Evolutionary conservation across 2,329 filamentous ascomycete species (phyloP), one percentile per base, ranked within the genome.

Genomic region (Alternaria consortialis): DNA sequence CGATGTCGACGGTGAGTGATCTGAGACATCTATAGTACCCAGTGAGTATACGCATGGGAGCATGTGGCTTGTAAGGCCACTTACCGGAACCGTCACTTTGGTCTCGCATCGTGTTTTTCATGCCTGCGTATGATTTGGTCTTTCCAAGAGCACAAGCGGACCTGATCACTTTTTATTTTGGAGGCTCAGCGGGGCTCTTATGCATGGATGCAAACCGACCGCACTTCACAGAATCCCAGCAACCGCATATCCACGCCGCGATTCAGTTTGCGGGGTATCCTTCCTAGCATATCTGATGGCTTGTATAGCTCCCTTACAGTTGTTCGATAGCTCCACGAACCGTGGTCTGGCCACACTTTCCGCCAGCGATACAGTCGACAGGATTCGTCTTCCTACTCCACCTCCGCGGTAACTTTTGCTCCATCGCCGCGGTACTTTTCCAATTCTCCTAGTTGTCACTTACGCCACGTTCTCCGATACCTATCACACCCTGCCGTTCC

Each of bases 1-100:
- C 31, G 47, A 70, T n/a, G 44, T 43, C 8, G 56, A 36, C 7
- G 62, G 57, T 13, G 57, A 58, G 20, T 58, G 62, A 27, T 65
- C 59, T 29, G 64, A 67, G 27, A 29, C 25, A 17, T 63, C 62
- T 67, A 20, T 23, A n/a, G n/a, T 47, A n/a, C 17, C 31, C n/a
- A 4, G 1, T 47, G 2, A 47, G 44, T 47, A 34, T 0, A 8
- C 15, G 29, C 3, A 7, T 34, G 8, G 29, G 11, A 23, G 29
- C 4, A 9, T 34, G n/a, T n/a, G 8, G 1, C 7, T 2, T 20
- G 27, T 46, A 34, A 3, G 17, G 1, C 12, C 27, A 0, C 44
- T 17, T 23, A 48, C 44, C 44, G n/a, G 44, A 48, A 32, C 44
- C 44, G 27, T 48, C 44, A 11, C 44, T 48, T 17, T 48, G 44